These are phyloP conservation scores for Penicillium fuscoglaucum DNA, from an alignment of 2,329 filamentous ascomycete genomes.

Conservation along the genomic window DNA sequence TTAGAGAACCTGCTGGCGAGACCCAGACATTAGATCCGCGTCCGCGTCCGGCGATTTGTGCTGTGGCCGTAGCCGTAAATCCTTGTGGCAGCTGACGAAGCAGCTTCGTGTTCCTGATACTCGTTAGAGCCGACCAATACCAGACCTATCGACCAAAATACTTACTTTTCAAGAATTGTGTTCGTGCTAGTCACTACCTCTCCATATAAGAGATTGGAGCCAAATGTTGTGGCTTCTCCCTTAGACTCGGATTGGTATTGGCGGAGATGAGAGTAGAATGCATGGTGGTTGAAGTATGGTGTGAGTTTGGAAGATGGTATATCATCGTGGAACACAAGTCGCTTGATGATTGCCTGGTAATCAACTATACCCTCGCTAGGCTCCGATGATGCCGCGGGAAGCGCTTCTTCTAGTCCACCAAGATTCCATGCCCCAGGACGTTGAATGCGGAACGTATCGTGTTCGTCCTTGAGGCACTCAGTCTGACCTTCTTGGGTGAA, in stretches of 20 bases:
- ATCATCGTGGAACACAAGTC: constrained; percentile 69
- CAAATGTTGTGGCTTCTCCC: constrained; percentile 65
- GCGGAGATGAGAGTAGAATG: constrained; percentile 71
- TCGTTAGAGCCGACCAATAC: constrained; percentile 3
- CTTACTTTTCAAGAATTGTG: constrained; percentile 83
- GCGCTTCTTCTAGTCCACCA: constrained; percentile 54
- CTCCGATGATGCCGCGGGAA: constrained; percentile 42
- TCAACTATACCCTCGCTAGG: constrained; percentile 64
- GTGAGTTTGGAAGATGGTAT: constrained; percentile 72
- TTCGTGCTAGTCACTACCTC: constrained; percentile 94
- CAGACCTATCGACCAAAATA: neutral
- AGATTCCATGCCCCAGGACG: constrained; percentile 64
- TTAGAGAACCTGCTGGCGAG: constrained; percentile 78
- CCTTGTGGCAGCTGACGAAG: constrained; percentile 76
- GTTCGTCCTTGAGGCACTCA: constrained; percentile 74
- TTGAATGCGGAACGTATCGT: constrained; percentile 79
- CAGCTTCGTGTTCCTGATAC: constrained; percentile 69
- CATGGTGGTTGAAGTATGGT: constrained; percentile 80
- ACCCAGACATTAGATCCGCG: constrained; percentile 94
- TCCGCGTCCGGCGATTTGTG: constrained; percentile 82
- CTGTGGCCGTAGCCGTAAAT: constrained; percentile 84
- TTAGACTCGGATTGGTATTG: constrained; percentile 62
- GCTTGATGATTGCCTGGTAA: constrained; percentile 72
- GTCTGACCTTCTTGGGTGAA: constrained; percentile 65
- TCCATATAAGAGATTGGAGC: constrained; percentile 76